Percentiles rank a stretch among this genome's conserved stretches.
Conservation (phyloP, 2,329 filamentous ascomycete genomes). For the Fusarium chaquense region DNA sequence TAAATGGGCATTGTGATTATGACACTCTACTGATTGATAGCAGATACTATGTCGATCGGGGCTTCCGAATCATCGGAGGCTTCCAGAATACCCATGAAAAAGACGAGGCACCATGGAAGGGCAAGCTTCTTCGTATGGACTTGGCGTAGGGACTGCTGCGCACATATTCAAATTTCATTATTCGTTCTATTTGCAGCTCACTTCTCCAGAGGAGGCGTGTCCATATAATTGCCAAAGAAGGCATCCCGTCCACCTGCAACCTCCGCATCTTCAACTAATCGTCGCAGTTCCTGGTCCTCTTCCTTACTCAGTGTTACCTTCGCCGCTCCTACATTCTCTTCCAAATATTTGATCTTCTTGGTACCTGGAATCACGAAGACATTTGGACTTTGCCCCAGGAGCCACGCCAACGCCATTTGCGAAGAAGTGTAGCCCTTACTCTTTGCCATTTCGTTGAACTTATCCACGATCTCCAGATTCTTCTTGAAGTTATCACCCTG, state of each 20-base stretch:
- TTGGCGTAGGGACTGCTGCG: slow-evolving; percentile 19
- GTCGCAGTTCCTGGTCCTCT: slow-evolving; percentile 53
- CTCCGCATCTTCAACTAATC: slow-evolving; percentile 45
- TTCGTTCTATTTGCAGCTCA: neutral
- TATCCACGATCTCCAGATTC: slow-evolving; percentile 66
- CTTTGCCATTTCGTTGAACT: slow-evolving; percentile 47
- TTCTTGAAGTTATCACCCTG: slow-evolving; percentile 52
- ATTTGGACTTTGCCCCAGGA: slow-evolving; percentile 70
- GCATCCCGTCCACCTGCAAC: slow-evolving; percentile 47
- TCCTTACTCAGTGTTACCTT: slow-evolving; percentile 50
- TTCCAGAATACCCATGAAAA: slow-evolving; percentile 14
- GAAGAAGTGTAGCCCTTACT: slow-evolving; percentile 67
- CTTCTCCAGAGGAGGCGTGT: slow-evolving; percentile 34
- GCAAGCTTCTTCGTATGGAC: slow-evolving; percentile 36
- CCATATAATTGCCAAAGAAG: slow-evolving; percentile 30
- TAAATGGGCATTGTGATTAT: neutral
- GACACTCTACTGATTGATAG: slow-evolving; percentile 18
- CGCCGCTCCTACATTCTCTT: slow-evolving; percentile 58
- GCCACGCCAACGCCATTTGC: slow-evolving; percentile 73
- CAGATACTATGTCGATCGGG: slow-evolving; percentile 40
- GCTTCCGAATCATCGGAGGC: slow-evolving; percentile 28
- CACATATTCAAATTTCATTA: neutral
- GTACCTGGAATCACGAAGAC: slow-evolving; percentile 70
- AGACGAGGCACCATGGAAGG: slow-evolving; percentile 24
- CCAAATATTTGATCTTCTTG: slow-evolving; percentile 60